Evolutionary conservation across 345 rosid species (phyloP), one percentile per base, ranked within the genome.

Genomic region (Stellera chamaejasme): DNA sequence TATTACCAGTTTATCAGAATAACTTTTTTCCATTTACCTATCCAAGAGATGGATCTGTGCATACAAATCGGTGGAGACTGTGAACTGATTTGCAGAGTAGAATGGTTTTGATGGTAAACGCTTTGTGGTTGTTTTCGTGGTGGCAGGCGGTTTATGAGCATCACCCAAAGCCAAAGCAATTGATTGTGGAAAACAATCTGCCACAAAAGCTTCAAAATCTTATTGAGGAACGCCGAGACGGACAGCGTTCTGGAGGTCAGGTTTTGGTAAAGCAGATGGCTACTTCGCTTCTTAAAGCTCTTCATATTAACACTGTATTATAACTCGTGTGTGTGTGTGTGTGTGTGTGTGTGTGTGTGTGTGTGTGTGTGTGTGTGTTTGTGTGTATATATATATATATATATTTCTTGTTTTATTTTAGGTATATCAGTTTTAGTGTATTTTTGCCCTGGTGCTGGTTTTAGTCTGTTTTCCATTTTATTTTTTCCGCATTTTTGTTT

Each of bases 211-310:
- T 93, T 61, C 75, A 83, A 72, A 87, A 80, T 70, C 75, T 93
- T 52, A 93, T 93, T 0, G 99, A 87, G 69, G 99, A 93, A 71
- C 86, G 99, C n/a, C 74, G 99, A 28, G 97, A 87, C 44, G 97
- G 97, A 46, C 99, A 84, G 66, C 75, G 94, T 26, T 93, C 94
- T 10, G 97, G 99, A 56, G 99, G 97, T 19, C 99, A 93, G 74
- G 99, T 87, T 14, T 60, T 93, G 61, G 99, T 93, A 28, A 93
- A 93, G 69, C 99, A 93, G 72, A 83, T 93, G 97, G 99, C 97
- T 23, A 93, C 96, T 10, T 93, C 97, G 1, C 82, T 93, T 19
- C 99, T 89, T 19, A 89, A 93, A 75, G 97, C 97, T 12, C 94
- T 89, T 48, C 96, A 89, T 65, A 87, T 93, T 58, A 93, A 89